Conservation (phyloP, 2,329 filamentous ascomycete species). For the Aspergillus awamori region DNA sequence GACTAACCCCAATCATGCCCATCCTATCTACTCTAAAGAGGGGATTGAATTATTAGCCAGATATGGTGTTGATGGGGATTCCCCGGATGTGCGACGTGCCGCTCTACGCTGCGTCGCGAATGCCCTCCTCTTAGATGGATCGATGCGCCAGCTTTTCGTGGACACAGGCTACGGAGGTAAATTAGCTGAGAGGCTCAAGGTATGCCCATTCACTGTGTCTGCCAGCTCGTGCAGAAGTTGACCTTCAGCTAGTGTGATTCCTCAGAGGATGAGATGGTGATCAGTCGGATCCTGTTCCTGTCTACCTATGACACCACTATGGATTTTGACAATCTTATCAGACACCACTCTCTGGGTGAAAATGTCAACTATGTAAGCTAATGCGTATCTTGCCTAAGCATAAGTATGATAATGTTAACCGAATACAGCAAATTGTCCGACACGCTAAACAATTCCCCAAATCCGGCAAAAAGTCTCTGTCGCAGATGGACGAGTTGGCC, state of each 20-base stretch:
- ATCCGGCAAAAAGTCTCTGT: constrained; percentile 36
- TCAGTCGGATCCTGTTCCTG: constrained; percentile 76
- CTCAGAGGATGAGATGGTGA: constrained; percentile 83
- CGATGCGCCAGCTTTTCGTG: constrained; percentile 72
- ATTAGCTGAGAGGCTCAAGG: constrained; percentile 70
- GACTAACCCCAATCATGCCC: constrained; percentile 70
- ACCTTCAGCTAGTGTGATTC: constrained; percentile 56
- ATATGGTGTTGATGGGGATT: constrained; percentile 72
- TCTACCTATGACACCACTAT: constrained; percentile 76
- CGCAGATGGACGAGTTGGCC: constrained; percentile 71
- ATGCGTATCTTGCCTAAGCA: not conserved
- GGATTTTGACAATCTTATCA: constrained; percentile 66
- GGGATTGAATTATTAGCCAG: constrained; percentile 72
- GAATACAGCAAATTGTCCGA: constrained; percentile 62
- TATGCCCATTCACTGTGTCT: constrained; percentile 23
- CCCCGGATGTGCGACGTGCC: constrained; percentile 67
- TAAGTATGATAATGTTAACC: constrained; percentile 21
- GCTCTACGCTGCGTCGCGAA: constrained; percentile 85
- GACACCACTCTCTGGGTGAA: constrained; percentile 67
- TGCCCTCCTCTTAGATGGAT: constrained; percentile 70
- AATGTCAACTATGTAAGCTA: constrained; percentile 60
- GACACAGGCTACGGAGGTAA: constrained; percentile 69
- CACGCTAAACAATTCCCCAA: constrained; percentile 65
- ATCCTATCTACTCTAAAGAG: constrained; percentile 82
- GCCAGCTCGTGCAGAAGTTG: not conserved